phyloP scores from a whole-genome alignment of 176 grass and related monocot species.

The Aechmea fasciata region DNA sequence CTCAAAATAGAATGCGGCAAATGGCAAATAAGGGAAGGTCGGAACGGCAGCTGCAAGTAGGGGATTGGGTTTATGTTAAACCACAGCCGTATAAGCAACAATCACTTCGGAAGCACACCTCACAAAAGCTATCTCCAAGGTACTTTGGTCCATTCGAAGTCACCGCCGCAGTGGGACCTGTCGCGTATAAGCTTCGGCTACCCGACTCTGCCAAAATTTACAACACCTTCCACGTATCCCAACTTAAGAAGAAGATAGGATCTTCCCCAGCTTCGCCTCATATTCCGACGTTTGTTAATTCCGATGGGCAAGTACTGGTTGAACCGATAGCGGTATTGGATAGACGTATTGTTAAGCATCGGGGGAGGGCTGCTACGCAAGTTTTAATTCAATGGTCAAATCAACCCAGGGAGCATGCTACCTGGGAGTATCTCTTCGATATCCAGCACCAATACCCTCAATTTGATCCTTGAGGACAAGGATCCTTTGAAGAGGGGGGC shows the following conservation, averaged over 20 bases:
- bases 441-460: no score
- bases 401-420: no score
- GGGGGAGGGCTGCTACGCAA: no score
- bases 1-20: background rate
- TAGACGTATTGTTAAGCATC: no score
- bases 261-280: no score
- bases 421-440: no score
- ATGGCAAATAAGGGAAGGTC: background rate
- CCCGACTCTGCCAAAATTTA: background rate
- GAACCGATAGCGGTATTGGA: no score
- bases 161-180: background rate
- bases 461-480: no score
- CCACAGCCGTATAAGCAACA: constrained; percentile 2
- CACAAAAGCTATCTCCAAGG: background rate
- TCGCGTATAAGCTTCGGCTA: constrained; percentile 2
- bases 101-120: background rate
- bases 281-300: no score
- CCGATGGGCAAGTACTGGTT: no score
- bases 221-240: constrained; percentile 1
- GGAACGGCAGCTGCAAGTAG: background rate
- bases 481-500: no score
- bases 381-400: no score
- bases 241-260: constrained; percentile 2
- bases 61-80: background rate
- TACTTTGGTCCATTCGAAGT: constrained; percentile 4